A percentile compares a stretch with the other conserved stretches of the same genome.
These are phyloP conservation scores for Globisporangium carolinianum DNA, from an alignment of 352 stramenopile genomes.

Conservation along the genomic window DNA sequence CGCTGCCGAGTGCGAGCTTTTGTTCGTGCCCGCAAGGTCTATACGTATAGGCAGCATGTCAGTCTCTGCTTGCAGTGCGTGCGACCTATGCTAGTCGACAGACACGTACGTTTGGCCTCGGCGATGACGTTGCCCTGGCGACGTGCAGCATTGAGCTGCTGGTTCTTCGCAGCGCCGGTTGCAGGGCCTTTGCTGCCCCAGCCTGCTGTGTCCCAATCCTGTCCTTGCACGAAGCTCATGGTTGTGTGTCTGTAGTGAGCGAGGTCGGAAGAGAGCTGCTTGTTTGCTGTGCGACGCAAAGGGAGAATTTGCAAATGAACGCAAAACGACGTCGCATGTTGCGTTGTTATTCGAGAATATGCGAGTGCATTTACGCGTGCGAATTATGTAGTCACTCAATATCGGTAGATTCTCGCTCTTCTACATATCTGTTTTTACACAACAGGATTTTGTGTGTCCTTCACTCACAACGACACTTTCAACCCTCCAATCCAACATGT, in stretches of 20 bases:
- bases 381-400: no score
- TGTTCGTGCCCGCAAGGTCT: constrained; percentile 79
- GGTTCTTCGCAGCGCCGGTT: constrained; percentile 53
- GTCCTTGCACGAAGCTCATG: constrained; percentile 69
- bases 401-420: no score
- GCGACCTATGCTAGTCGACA: not conserved
- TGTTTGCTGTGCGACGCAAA: no score
- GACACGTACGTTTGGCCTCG: constrained; percentile 59
- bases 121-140: constrained; percentile 66
- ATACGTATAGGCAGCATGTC: not conserved
- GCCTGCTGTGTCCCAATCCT: constrained; percentile 69
- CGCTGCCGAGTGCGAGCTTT: constrained; percentile 71
- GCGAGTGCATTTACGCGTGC: no score
- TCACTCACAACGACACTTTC: no score
- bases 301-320: no score
- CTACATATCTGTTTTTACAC: no score
- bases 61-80: not conserved
- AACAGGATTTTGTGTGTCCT: no score
- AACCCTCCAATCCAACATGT: no score
- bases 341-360: no score
- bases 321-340: no score
- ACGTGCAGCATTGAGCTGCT: constrained; percentile 66
- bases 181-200: constrained; percentile 66
- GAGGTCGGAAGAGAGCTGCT: no score
- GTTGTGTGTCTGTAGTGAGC: not conserved